Base-by-base conservation (phyloP, 1,139 yeast genomes). In the Yamadazyma atmosphaerica region DNA sequence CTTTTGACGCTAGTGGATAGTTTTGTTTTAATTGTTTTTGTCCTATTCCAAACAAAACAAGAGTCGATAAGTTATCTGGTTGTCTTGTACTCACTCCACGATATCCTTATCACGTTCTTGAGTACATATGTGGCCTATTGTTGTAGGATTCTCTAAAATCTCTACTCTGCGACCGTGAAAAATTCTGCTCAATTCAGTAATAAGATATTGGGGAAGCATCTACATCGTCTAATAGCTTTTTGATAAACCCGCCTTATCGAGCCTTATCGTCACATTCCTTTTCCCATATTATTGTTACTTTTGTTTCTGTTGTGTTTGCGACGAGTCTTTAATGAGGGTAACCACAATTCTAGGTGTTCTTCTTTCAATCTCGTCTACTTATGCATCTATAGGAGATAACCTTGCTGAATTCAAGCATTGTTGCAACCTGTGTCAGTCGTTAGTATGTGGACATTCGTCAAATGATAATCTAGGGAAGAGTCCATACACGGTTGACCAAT, bases 311-410 rank as follows among this genome's bases (percentile, higher is more conserved):
- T 6, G 22, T 19, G 22, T 7, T 23, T 23, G 7, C 5, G 26
- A n/a, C n/a, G n/a, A n/a, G n/a, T n/a, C n/a, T n/a, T n/a, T 12
- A 23, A 23, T 23, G 26, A 6, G 26, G 12, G n/a, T 23, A 23
- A 23, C 26, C n/a, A 23, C 26, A 23, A 23, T n/a, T n/a, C 7
- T 12, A 10, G 26, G 12, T 8, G 11, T 23, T 23, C 26, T 23
- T 8, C 26, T 23, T 8, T 23, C 12, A 12, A 7, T 23, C 5
- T 23, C 26, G 29, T 7, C 22, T 18, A 18, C 16, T 17, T 12
- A 32, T 18, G 54, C 55, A 5, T 65, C 71, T 0, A 39, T 47
- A 12, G 72, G 72, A 2, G 72, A 66, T 39, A 39, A 35, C 2
- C 49, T 64, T 8, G 58, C 63, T 1, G 66, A 59, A 15, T 65